These are phyloP conservation scores for Dactylonectria estremocensis DNA, from an alignment of 2,329 filamentous ascomycete species.

Conservation along the genomic window DNA sequence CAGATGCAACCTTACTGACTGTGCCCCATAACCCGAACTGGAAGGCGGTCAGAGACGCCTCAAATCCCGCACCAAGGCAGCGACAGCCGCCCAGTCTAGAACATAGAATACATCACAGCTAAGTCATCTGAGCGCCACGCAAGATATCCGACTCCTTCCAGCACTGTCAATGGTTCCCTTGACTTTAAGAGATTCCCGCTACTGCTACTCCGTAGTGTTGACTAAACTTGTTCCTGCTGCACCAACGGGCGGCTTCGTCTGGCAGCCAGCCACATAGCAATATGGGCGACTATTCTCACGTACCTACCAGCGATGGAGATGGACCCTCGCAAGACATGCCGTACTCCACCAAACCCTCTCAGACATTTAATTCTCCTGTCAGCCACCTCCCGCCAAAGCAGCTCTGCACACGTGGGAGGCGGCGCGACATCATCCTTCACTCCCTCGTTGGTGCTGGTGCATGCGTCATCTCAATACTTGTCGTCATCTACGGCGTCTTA, in stretches of 20 bases:
- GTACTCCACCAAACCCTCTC: neutral
- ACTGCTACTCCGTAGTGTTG: too few species aligned
- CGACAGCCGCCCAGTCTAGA: too few species aligned
- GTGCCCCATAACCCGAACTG: too few species aligned
- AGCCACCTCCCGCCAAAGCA: neutral
- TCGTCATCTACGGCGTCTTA: neutral
- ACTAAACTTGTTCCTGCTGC: neutral
- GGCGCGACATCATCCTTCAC: neutral
- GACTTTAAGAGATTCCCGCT: too few species aligned
- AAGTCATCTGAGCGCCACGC: too few species aligned
- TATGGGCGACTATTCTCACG: neutral
- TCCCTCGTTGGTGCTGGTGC: neutral
- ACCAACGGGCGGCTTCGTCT: neutral
- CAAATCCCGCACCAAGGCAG: too few species aligned
- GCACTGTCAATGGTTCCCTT: too few species aligned
- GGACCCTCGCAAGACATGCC: neutral
- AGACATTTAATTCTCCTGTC: neutral
- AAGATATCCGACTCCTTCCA: too few species aligned
- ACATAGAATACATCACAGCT: too few species aligned
- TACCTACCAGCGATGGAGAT: neutral
- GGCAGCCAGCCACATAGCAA: neutral
- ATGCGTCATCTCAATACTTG: neutral
- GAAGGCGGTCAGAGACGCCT: too few species aligned
- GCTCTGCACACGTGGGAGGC: neutral
- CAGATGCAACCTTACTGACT: too few species aligned